Conservation (phyloP, 768 basidiomycete genomes). For the Leccinum subgranulosum region DNA sequence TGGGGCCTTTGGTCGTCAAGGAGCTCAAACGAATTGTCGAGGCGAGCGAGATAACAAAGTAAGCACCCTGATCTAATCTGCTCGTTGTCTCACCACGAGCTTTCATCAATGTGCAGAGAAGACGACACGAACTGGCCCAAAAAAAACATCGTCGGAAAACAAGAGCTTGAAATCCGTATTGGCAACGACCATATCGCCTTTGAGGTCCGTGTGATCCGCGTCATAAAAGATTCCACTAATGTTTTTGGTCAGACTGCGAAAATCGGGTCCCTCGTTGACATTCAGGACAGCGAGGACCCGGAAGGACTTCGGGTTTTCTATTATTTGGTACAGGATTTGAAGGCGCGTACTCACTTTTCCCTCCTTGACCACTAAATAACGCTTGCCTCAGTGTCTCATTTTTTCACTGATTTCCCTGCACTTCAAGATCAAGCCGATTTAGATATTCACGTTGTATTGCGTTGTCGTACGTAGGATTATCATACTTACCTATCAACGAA, state of each 20-base stretch:
- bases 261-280: constrained; percentile 95
- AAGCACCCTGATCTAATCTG: neutral
- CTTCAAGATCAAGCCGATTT: constrained; percentile 99
- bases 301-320: constrained; percentile 98
- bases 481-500: too few species aligned
- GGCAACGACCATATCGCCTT: constrained; percentile 97
- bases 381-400: constrained; percentile 75
- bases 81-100: neutral
- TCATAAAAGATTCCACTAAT: neutral
- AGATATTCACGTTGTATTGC: constrained; percentile 20
- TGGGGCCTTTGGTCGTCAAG: constrained; percentile 87
- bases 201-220: constrained; percentile 55
- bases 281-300: constrained; percentile 95
- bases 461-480: too few species aligned
- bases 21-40: constrained; percentile 95
- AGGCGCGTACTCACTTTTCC: constrained; percentile 46
- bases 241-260: constrained; percentile 78
- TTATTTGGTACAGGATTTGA: constrained; percentile 97
- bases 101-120: constrained; percentile 57
- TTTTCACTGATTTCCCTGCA: constrained; percentile 98
- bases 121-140: constrained; percentile 99
- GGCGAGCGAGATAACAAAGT: constrained; percentile 94
- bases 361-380: neutral
- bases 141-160: constrained; percentile 98
- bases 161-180: constrained; percentile 92